A percentile compares a stretch with the other conserved stretches of the same genome.
Evolutionary conservation across 1,284 basidiomycete species (phyloP).

Genomic region (Xerocomus subilludens): DNA sequence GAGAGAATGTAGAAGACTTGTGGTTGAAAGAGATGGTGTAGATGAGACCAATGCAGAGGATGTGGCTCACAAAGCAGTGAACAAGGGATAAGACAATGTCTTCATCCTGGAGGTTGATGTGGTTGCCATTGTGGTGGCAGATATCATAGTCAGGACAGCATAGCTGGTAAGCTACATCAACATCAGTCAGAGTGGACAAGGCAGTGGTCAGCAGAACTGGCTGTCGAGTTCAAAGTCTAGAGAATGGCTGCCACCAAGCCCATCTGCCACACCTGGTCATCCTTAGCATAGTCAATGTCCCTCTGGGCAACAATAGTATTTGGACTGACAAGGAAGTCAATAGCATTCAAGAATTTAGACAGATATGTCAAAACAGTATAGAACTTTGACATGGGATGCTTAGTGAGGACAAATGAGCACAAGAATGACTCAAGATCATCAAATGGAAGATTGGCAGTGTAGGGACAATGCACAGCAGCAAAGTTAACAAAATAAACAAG

Average conservation of each 20-base stretch:
- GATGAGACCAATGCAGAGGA: conserved; percentile 15
- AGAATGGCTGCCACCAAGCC: no score
- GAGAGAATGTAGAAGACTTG: conserved; percentile 10
- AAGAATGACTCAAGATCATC: conserved; percentile 91
- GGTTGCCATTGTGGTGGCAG: not conserved
- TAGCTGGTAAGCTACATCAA: not conserved
- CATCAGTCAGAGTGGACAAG: no score
- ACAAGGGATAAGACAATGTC: not conserved
- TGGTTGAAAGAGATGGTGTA: conserved; percentile 14
- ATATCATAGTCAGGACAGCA: no score
- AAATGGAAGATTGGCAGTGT: conserved; percentile 78
- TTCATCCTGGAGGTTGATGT: not conserved
- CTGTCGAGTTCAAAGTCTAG: no score
- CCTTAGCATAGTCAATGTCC: conserved; percentile 81
- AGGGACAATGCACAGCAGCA: conserved; percentile 71
- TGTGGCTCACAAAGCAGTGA: conserved; percentile 3
- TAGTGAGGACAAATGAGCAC: conserved; percentile 94
- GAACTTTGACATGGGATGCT: conserved; percentile 95
- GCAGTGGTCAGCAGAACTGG: no score
- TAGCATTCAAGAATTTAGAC: conserved; percentile 87
- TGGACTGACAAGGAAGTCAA: conserved; percentile 87
- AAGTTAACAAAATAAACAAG: conserved; percentile 99
- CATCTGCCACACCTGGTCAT: conserved; percentile 75
- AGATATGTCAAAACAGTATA: conserved; percentile 96
- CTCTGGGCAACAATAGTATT: conserved; percentile 88